Base-by-base conservation (phyloP, 2,329 filamentous ascomycete genomes). In the Aspergillus tubingensis region DNA sequence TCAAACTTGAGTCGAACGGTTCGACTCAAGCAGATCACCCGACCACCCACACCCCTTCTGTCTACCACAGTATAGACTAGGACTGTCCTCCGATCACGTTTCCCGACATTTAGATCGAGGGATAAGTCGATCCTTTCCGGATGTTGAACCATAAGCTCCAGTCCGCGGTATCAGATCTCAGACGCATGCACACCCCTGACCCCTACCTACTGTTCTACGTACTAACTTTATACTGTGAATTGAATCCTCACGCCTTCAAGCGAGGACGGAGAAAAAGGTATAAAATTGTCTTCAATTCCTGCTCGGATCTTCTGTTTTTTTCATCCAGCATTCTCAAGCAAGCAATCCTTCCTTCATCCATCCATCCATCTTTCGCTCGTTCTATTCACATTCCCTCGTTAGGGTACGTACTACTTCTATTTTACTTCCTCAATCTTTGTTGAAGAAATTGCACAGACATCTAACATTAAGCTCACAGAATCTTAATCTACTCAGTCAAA, bases 101-200 rank as follows among this genome's bases (percentile, higher is more conserved):
- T 49, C 21, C 21, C 19, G 41, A 30, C 13, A 49, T 23, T 27
- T 0, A 49, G 8, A 30, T 49, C 23, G 21, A 15, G 39, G 3
- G 1, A 1, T 4, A n/a, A 17, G 39, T 8, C 21, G 44, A 49
- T 49, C 23, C 15, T 19, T 27, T 27, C 25, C 44, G 19, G n/a
- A 50, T 15, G 8, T 7, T 32, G 6, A n/a, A 30, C 17, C 27
- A 32, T 50, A 50, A 32, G n/a, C 47, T 50, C 47, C 47, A 50
- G 47, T 32, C 47, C 47, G 47, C 47, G 47, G 47, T 50, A 50
- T 50, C 47, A 32, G 47, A 50, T 32, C 47, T 17, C 47, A 50
- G 8, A 50, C 47, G 25, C n/a, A 50, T 27, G n/a, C n/a, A 17
- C 41, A 23, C 25, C 47, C 47, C 47, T 30, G 25, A 30, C 23